These are phyloP conservation scores for Aquilaria agallochum DNA, from an alignment of 441 rosid genomes.

Conservation along the genomic window DNA sequence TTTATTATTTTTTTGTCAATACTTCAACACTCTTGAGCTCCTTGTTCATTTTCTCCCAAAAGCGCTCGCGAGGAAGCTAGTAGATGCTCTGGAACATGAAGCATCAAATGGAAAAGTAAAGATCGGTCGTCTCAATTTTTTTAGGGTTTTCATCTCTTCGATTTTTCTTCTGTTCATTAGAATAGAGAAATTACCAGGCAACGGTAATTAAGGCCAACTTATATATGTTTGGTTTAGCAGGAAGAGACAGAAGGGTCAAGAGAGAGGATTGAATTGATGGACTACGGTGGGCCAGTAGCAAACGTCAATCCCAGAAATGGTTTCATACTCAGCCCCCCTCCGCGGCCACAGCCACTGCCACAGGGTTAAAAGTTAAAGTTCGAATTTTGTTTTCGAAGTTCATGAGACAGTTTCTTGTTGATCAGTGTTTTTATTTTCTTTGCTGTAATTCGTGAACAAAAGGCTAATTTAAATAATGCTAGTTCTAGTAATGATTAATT, in stretches of 20 bases:
- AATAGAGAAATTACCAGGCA: neutral
- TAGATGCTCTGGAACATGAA: constrained; percentile 26
- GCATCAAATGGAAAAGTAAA: constrained; percentile 20
- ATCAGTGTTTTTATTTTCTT: too few species aligned
- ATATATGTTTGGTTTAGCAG: constrained; percentile 22
- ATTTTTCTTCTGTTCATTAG: neutral
- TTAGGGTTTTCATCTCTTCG: neutral
- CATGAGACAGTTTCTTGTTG: too few species aligned
- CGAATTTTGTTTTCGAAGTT: too few species aligned
- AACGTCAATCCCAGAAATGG: constrained; percentile 52
- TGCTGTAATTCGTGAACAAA: too few species aligned
- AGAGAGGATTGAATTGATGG: constrained; percentile 35
- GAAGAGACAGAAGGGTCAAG: constrained; percentile 28
- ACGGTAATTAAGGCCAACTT: neutral
- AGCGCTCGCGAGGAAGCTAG: constrained; percentile 38
- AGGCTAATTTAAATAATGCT: too few species aligned
- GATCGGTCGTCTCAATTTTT: constrained; percentile 19
- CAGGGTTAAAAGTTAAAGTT: too few species aligned
- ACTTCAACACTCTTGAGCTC: neutral
- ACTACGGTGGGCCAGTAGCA: constrained; percentile 47
- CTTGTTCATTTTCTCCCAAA: constrained; percentile 1
- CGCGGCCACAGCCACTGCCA: constrained; percentile 10
- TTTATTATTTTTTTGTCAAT: neutral
- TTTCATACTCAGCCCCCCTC: constrained; percentile 35
- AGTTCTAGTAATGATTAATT: too few species aligned